Conservation (phyloP, 768 basidiomycete genomes). For the Candolleomyces efflorescens region DNA sequence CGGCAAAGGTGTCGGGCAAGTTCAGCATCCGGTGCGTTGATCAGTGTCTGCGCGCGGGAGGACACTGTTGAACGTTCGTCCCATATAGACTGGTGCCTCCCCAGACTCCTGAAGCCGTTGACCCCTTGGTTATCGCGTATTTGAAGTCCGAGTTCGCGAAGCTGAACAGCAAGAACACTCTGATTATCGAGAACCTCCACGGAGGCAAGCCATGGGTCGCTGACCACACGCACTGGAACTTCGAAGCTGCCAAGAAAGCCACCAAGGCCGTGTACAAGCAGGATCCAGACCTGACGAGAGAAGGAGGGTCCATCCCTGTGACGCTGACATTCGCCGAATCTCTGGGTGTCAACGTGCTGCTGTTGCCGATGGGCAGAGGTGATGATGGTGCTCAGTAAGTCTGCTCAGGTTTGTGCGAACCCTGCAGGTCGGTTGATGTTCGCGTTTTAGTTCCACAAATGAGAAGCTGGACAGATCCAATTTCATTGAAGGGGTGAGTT, state of each 20-base stretch:
- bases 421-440: not conserved
- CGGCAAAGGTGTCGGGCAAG: slow-evolving; percentile 83
- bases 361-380: slow-evolving; percentile 90
- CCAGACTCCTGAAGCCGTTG: slow-evolving; percentile 73
- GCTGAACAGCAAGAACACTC: slow-evolving; percentile 78
- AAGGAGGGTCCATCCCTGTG: slow-evolving; percentile 94
- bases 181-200: slow-evolving; percentile 66
- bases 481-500: slow-evolving; percentile 77
- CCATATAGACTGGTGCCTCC: slow-evolving; percentile 70
- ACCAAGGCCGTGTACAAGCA: slow-evolving; percentile 75
- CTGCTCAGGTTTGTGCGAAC: not conserved
- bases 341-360: slow-evolving; percentile 78
- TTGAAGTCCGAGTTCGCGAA: slow-evolving; percentile 79
- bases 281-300: slow-evolving; percentile 80
- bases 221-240: slow-evolving; percentile 88
- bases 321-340: slow-evolving; percentile 61
- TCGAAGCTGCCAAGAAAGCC: slow-evolving; percentile 79
- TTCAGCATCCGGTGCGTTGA: slow-evolving; percentile 81
- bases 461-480: slow-evolving; percentile 93
- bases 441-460: slow-evolving; percentile 67
- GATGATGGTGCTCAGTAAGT: slow-evolving; percentile 93
- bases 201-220: slow-evolving; percentile 92
- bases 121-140: slow-evolving; percentile 65
- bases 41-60: not conserved
- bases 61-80: not conserved